These are phyloP conservation scores for Amauroascus verrucosus DNA, from an alignment of 2,329 filamentous ascomycete genomes.

Conservation along the genomic window DNA sequence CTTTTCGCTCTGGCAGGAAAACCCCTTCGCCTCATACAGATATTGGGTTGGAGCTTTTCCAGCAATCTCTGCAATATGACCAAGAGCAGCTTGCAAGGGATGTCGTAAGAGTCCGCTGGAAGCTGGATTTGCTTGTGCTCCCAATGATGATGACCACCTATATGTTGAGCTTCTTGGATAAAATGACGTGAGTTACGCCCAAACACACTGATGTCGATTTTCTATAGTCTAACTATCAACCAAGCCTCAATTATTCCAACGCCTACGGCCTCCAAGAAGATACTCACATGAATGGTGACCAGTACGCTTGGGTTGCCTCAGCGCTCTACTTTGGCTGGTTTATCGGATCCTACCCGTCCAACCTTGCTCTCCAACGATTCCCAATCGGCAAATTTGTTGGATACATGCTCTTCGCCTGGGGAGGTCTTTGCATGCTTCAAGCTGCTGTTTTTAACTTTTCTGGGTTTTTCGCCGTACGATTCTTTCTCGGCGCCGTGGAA, in stretches of 20 bases:
- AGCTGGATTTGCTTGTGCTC: neutral
- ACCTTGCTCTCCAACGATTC: constrained; percentile 43
- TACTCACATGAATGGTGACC: constrained; percentile 45
- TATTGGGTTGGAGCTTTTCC: neutral
- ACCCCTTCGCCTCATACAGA: neutral
- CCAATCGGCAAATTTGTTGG: constrained; percentile 36
- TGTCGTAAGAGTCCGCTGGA: neutral
- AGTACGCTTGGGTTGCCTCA: constrained; percentile 49
- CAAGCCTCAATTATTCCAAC: constrained; percentile 47
- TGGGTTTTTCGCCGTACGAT: neutral
- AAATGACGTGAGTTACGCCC: neutral
- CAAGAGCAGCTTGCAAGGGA: neutral
- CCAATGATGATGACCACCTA: constrained; percentile 1
- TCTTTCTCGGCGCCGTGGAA: neutral
- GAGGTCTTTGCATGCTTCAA: neutral
- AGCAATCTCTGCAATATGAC: neutral
- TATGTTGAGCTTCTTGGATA: constrained; percentile 1
- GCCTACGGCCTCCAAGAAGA: constrained; percentile 55
- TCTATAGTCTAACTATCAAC: neutral
- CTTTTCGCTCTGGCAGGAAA: neutral
- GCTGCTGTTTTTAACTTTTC: neutral
- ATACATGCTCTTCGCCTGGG: neutral
- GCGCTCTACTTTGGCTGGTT: constrained; percentile 50
- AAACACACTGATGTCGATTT: too few relatives aligned
- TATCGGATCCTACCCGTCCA: constrained; percentile 47